Evolutionary conservation across 2,329 filamentous ascomycete species (phyloP), one percentile per base, ranked within the genome.

Genomic region (Aspergillus novofumigatus): DNA sequence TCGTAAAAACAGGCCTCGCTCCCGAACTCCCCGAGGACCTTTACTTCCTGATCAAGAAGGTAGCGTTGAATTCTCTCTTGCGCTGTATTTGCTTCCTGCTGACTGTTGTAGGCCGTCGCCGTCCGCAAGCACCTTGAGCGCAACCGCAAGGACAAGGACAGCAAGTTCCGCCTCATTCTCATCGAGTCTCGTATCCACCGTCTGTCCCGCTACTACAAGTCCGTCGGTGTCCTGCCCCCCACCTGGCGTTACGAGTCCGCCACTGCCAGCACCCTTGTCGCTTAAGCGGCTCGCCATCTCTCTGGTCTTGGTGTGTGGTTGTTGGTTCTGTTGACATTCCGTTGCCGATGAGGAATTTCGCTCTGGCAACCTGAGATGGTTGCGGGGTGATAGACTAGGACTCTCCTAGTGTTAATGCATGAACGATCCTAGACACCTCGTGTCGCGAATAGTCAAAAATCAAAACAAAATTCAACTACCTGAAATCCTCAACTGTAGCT

Each of bases 31-130:
- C 95, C 77, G 94, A 99, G 88, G 94, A 99, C 82, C 89, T 97
- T 71, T 99, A 97, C 89, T 96, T 96, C 90, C 86, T 97, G 80
- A 97, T 97, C 91, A 97, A 97, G 90, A 99, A 99, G 92, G 93
- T 95, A 78, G 75, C 3, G 11, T 28, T 26, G n/a, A n/a, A n/a
- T n/a, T n/a, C n/a, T n/a, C n/a, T n/a, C n/a, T n/a, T n/a, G n/a
- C n/a, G n/a, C n/a, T n/a, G n/a, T n/a, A n/a, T n/a, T n/a, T n/a
- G n/a, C n/a, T n/a, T n/a, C n/a, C n/a, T n/a, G n/a, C n/a, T n/a
- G 61, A 61, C 29, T 14, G 52, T 41, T 20, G 11, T 29, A 94
- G 92, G 92, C 92, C 72, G 92, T 97, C 73, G 89, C 92, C 77
- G 94, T 99, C 84, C 93, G 94, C 84, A 99, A 99, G 91, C 95